Conservation (phyloP, 495 filamentous ascomycete genomes). For the Aspergillus heteromorphus region DNA sequence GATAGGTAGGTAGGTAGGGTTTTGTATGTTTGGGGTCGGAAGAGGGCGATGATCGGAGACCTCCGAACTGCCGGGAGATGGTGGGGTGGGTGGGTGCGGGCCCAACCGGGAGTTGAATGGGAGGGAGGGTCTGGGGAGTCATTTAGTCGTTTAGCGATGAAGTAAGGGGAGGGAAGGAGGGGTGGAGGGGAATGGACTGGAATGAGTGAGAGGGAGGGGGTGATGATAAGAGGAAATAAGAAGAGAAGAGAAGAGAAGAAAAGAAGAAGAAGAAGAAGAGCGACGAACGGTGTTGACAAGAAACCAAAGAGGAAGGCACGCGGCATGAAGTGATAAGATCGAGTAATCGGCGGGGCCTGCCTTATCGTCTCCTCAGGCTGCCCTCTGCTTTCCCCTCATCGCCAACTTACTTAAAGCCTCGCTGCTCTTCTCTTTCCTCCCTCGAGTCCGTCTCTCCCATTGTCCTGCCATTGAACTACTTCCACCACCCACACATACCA, state of each 20-base stretch:
- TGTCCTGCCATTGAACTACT: not conserved
- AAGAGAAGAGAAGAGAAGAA: not conserved
- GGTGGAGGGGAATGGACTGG: too few species aligned
- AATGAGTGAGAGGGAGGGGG: not conserved
- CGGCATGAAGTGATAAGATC: constrained; percentile 12
- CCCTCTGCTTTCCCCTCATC: not conserved
- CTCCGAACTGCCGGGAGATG: constrained; percentile 12
- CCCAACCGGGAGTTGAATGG: constrained; percentile 2
- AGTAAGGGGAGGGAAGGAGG: not conserved
- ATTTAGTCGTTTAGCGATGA: not conserved
- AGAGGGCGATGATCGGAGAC: constrained; percentile 21
- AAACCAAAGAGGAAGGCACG: not conserved
- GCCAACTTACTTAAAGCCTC: not conserved
- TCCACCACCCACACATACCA: not conserved
- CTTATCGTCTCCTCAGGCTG: too few species aligned
- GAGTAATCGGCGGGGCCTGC: constrained; percentile 8
- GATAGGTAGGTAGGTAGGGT: too few species aligned
- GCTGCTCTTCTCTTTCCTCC: not conserved
- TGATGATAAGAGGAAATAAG: not conserved
- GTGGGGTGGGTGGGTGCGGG: not conserved
- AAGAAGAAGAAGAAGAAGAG: not conserved
- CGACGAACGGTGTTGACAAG: not conserved
- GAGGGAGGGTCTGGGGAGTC: not conserved
- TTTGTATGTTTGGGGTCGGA: constrained; percentile 5
- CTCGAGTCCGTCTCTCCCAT: not conserved